Conservation (phyloP, 257 asterid genomes). For the Nicotiana attenuata region DNA sequence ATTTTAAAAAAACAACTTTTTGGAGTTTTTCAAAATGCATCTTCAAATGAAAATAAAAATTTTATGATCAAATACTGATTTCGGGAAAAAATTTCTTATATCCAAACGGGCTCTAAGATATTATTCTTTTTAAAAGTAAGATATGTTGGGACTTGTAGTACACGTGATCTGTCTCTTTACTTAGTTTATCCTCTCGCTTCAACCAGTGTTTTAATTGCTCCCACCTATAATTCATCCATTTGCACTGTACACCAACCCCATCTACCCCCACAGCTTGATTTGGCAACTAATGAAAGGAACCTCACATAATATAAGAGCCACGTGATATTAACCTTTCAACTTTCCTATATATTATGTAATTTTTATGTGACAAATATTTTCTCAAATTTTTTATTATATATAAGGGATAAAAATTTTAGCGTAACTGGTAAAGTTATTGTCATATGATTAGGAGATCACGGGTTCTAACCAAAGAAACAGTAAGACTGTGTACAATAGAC, state of each 20-base stretch:
- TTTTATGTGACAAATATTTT: background rate
- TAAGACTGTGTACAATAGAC: no score
- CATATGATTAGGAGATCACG: no score
- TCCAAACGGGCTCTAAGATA: no score
- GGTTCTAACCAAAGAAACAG: rapidly evolving
- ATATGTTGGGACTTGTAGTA: background rate
- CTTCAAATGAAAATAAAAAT: no score
- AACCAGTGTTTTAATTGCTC: background rate
- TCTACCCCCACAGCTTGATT: background rate
- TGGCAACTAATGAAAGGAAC: background rate
- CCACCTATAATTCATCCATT: constrained; percentile 1
- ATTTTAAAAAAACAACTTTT: no score
- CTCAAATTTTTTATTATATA: no score
- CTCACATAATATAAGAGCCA: background rate
- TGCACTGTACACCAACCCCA: background rate
- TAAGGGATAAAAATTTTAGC: no score
- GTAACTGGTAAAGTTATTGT: no score
- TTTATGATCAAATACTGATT: no score
- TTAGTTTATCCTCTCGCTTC: background rate
- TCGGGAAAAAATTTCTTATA: no score
- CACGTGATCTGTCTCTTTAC: background rate
- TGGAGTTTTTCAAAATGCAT: no score
- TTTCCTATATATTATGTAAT: background rate
- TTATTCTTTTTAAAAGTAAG: background rate
- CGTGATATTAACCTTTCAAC: background rate